These are phyloP conservation scores for Cicer bijugum DNA, from an alignment of 306 rosid genomes.

Conservation along the genomic window DNA sequence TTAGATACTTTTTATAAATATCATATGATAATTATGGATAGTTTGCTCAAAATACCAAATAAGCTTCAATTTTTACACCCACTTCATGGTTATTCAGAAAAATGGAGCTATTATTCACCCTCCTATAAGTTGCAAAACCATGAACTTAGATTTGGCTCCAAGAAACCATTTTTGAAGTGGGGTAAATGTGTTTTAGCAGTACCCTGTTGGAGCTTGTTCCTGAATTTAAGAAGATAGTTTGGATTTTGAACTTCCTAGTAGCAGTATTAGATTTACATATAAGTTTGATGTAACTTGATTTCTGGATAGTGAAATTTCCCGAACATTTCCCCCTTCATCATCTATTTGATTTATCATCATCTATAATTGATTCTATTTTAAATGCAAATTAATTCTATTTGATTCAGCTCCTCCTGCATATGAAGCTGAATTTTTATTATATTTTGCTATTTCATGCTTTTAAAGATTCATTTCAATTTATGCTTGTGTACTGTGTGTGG, in stretches of 20 bases:
- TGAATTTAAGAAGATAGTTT: constrained; percentile 82
- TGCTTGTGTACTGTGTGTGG: too few relatives aligned
- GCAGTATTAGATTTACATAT: background rate
- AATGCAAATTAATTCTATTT: too few relatives aligned
- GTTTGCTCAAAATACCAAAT: constrained; percentile 88
- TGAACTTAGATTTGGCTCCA: constrained; percentile 65
- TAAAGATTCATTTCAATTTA: too few relatives aligned
- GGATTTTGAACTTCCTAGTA: constrained; percentile 42
- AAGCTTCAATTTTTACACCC: constrained; percentile 80
- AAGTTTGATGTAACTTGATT: too few relatives aligned
- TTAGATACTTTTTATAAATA: background rate
- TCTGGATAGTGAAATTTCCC: too few relatives aligned
- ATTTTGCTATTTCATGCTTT: too few relatives aligned
- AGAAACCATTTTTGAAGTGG: constrained; percentile 48
- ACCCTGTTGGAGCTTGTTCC: constrained; percentile 94
- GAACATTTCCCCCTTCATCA: too few relatives aligned
- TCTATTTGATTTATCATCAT: too few relatives aligned
- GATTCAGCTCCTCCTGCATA: too few relatives aligned
- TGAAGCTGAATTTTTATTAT: too few relatives aligned
- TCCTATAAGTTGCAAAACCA: constrained; percentile 63
- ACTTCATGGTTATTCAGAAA: constrained; percentile 76
- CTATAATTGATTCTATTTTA: too few relatives aligned
- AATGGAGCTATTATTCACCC: constrained; percentile 51
- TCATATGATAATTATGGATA: constrained; percentile 64
- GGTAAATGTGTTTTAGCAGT: constrained; percentile 53